Base-by-base conservation (phyloP, 2,329 filamentous ascomycete species). In the Ilyonectria destructans region DNA sequence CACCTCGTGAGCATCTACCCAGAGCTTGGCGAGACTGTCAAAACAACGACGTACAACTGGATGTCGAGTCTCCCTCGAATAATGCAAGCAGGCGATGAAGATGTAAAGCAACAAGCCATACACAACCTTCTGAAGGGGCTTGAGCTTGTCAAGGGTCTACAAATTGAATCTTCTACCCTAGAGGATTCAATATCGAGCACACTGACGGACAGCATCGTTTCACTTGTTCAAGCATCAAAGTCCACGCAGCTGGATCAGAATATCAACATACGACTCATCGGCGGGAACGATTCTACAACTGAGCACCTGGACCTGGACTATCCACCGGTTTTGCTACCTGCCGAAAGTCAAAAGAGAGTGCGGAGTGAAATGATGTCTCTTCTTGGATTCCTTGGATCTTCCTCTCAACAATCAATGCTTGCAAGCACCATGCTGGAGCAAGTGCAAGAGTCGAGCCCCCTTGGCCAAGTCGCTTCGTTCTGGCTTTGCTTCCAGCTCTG, bases 81-180 rank as follows among this genome's bases (percentile, higher is more conserved):
- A 15, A 95, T 98, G 90, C 94, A 96, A 78, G 89, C 91, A 9
- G 92, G 91, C 72, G 95, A 98, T 74, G 94, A 97, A 73, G 86
- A 86, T n/a, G 85, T 87, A 31, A 97, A 97, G 78, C 87, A 90
- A 69, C 87, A 88, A 62, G 90, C 91, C 2, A 87, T 98, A 29
- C 87, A 88, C 31, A 93, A 96, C 69, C 87, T 99, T n/a, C 89
- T 92, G 15, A 92, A 91, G 55, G 91, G 93, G 0, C 90, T 94
- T 59, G 85, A 88, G 33, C 79, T 96, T 8, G 83, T 96, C 21
- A 87, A 87, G 19, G 84, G 87, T 5, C 84, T 93, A 19, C 87
- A 89, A 5, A 85, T 91, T 26, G 88, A 91, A 62, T 92, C 91
- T 0, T 85, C 88, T 0, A 88, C 91, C 1, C 81, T 97, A 4